A percentile compares a stretch with the other conserved stretches of the same genome.
phyloP scores from a whole-genome alignment of 2,329 filamentous ascomycete genomes.

The Cytospora mali region DNA sequence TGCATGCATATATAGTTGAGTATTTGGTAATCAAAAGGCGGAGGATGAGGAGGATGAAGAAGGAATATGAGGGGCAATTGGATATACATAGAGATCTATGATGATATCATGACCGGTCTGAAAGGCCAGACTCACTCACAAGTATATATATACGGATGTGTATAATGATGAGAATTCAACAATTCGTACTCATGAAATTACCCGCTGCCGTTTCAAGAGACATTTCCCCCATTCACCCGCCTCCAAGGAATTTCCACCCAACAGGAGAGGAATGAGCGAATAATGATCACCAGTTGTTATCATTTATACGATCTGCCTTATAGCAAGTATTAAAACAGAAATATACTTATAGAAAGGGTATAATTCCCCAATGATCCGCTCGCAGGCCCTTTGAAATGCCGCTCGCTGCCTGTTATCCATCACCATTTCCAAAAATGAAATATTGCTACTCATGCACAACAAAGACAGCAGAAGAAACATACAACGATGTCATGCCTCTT shows the following conservation, averaged over 20 bases:
- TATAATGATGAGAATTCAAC: background rate
- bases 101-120: background rate
- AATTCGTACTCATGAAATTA: background rate
- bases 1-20: background rate
- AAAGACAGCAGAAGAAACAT: background rate
- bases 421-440: too few species aligned
- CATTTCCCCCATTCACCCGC: too few species aligned
- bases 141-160: background rate
- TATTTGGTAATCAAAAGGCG: background rate
- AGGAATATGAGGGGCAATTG: background rate
- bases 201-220: too few species aligned
- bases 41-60: too few species aligned
- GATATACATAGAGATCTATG: background rate
- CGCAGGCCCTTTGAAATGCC: background rate
- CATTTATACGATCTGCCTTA: background rate
- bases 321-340: background rate
- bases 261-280: background rate
- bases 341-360: background rate
- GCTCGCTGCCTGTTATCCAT: too few species aligned
- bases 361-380: background rate
- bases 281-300: background rate
- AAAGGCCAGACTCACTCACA: background rate
- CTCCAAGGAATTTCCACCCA: background rate
- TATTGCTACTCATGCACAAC: background rate
- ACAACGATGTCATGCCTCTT: background rate